Evolutionary conservation across 202 grass and related monocot genomes (phyloP).

Genomic region (Schoenoplectus tabernaemontani): DNA sequence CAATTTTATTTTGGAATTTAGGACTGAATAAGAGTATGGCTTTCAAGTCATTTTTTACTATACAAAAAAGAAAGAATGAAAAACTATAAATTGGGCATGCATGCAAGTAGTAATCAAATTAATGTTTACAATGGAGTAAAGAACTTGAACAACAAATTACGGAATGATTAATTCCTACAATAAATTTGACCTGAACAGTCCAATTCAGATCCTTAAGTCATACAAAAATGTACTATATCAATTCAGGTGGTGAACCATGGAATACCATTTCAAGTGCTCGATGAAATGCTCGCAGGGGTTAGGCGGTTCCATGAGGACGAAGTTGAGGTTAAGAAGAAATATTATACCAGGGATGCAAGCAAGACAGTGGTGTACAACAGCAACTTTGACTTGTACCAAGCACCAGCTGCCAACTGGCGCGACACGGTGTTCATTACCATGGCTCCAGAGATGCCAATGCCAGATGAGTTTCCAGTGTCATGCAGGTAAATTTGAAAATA

Average conservation of each 20-base stretch:
- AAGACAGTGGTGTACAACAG: conserved; percentile 21
- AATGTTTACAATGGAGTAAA: too few relatives aligned
- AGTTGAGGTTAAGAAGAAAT: background rate
- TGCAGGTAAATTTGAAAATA: conserved; percentile 19
- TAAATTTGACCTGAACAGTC: too few relatives aligned
- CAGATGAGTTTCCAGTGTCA: conserved; percentile 32
- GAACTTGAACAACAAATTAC: too few relatives aligned
- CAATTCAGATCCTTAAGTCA: too few relatives aligned
- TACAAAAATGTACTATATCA: too few relatives aligned
- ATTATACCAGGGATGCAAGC: conserved; percentile 26
- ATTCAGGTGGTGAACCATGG: conserved; percentile 26
- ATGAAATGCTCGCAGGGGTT: conserved; percentile 34
- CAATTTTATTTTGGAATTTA: background rate
- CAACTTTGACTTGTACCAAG: conserved; percentile 40
- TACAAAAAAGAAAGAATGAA: too few relatives aligned
- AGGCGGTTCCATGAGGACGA: conserved; percentile 32
- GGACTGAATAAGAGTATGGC: background rate
- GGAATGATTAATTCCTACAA: too few relatives aligned
- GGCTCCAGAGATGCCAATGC: conserved; percentile 22
- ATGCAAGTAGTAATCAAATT: too few relatives aligned
- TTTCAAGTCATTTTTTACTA: too few relatives aligned
- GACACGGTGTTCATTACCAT: conserved; percentile 27
- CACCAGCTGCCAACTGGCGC: conserved; percentile 29
- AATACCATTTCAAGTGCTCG: conserved; percentile 16
- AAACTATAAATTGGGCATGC: too few relatives aligned